Percentiles rank a stretch among this genome's conserved stretches.
Evolutionary conservation across 2,329 filamentous ascomycete species (phyloP).

Genomic region (Xylaria sp.): DNA sequence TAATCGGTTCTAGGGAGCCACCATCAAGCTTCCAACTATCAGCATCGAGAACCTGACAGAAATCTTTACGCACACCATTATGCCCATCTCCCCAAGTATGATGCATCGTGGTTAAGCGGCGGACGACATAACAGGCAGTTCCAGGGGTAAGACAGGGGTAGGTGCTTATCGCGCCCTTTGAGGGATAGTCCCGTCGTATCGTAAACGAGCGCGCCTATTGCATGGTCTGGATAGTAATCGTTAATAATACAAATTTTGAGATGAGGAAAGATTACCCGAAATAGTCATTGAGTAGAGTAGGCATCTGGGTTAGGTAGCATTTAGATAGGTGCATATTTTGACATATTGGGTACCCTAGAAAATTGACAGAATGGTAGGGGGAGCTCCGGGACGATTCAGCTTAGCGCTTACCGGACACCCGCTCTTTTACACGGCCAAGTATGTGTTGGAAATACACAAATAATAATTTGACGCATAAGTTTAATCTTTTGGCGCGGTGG

Average conservation of each 20-base stretch:
- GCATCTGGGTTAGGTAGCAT: neutral
- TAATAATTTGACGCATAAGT: too few species aligned
- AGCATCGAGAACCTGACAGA: neutral
- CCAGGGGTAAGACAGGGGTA: neutral
- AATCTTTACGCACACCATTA: too few species aligned
- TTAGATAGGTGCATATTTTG: neutral
- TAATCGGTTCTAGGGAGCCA: neutral
- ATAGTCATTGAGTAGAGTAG: neutral
- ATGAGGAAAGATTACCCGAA: neutral
- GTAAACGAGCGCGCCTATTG: neutral
- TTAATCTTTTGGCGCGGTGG: too few species aligned
- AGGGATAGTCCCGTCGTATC: too few species aligned
- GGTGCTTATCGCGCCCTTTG: neutral
- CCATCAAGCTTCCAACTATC: neutral
- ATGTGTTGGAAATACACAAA: too few species aligned
- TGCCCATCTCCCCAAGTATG: neutral
- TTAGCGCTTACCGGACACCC: too few species aligned
- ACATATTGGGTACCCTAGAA: too few species aligned
- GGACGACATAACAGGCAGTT: neutral
- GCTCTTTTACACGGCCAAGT: too few species aligned
- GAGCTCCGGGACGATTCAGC: too few species aligned
- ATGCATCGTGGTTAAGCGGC: neutral
- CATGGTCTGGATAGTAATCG: neutral
- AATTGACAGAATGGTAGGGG: too few species aligned
- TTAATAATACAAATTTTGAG: neutral